phyloP scores from a whole-genome alignment of 805 yeast species.

The Ogataea saltuana region DNA sequence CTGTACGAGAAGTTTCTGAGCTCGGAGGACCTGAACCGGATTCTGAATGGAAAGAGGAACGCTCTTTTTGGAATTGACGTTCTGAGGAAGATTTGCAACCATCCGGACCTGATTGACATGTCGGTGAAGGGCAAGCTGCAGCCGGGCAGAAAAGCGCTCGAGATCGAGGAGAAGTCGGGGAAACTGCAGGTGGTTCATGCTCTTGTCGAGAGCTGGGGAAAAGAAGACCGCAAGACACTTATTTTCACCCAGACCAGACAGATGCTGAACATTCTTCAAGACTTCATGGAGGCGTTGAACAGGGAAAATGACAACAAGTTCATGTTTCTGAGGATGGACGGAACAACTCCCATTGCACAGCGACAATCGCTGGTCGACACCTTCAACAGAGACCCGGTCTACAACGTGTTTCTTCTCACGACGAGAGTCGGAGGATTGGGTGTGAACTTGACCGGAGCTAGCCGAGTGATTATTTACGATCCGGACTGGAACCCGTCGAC shows the following conservation, averaged over 20 bases:
- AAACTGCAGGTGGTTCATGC: slow-evolving; percentile 87
- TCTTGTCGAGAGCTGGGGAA: slow-evolving; percentile 71
- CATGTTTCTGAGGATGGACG: slow-evolving; percentile 86
- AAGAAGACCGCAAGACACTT: slow-evolving; percentile 74
- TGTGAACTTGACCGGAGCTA: slow-evolving; percentile 91
- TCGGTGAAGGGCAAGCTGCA: slow-evolving; percentile 37
- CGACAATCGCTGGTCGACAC: slow-evolving; percentile 80
- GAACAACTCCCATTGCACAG: slow-evolving; percentile 75
- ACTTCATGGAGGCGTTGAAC: slow-evolving; percentile 50
- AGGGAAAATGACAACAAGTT: slow-evolving; percentile 32
- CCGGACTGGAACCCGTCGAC: slow-evolving; percentile 99
- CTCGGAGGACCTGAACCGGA: slow-evolving; percentile 73
- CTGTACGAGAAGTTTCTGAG: slow-evolving; percentile 73
- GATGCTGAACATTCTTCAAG: slow-evolving; percentile 86
- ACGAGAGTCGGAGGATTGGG: slow-evolving; percentile 97
- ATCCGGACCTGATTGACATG: slow-evolving; percentile 77
- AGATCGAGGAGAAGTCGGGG: slow-evolving; percentile 64
- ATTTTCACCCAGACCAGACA: slow-evolving; percentile 93
- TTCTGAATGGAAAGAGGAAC: slow-evolving; percentile 73
- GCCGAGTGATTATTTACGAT: slow-evolving; percentile 88
- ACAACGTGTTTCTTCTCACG: slow-evolving; percentile 74
- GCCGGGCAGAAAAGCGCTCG: slow-evolving; percentile 10
- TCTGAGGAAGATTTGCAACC: slow-evolving; percentile 90
- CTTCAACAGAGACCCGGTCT: slow-evolving; percentile 63
- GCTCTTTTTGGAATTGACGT: slow-evolving; percentile 89